Percentiles rank a stretch among this genome's conserved stretches.
phyloP scores from a whole-genome alignment of 768 basidiomycete genomes.

The Suillus luteus region DNA sequence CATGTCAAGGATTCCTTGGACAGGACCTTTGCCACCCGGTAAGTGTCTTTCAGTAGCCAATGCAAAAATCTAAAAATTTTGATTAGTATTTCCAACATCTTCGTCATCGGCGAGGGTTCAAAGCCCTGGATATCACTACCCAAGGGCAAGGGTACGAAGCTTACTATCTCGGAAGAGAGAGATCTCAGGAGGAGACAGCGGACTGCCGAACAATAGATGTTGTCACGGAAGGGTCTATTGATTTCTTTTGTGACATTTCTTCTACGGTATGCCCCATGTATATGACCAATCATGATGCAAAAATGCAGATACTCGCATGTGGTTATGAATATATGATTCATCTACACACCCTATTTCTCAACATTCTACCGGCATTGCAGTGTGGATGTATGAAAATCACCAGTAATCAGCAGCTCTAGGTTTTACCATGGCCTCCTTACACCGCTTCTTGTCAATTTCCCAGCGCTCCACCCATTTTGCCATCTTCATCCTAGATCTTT shows the following conservation, averaged over 20 bases:
- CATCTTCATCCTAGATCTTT: conserved; percentile 80
- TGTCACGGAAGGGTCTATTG: conserved; percentile 10
- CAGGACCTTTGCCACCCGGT: conserved; percentile 97
- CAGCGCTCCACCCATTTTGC: conserved; percentile 86
- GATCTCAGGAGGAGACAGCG: conserved; percentile 86
- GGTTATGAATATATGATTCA: conserved; percentile 17
- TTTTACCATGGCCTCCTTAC: conserved; percentile 36
- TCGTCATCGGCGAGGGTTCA: conserved; percentile 92
- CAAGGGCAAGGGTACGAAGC: conserved; percentile 96
- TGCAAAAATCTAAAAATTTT: background rate
- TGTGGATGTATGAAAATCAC: conserved; percentile 27
- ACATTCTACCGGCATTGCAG: background rate
- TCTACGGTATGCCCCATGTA: conserved; percentile 17
- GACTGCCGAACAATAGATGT: conserved; percentile 63
- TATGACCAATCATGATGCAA: conserved; percentile 22
- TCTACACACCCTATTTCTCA: background rate
- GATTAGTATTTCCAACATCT: conserved; percentile 89
- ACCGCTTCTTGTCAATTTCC: conserved; percentile 77
- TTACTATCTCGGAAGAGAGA: conserved; percentile 95
- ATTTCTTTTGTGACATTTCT: conserved; percentile 14
- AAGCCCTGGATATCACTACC: conserved; percentile 98
- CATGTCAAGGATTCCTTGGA: conserved; percentile 96
- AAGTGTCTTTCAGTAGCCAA: conserved; percentile 29
- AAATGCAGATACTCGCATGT: conserved; percentile 24
- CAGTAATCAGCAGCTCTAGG: conserved; percentile 49